phyloP scores from a whole-genome alignment of 164 flowering plant species.

The Vitis riparia region DNA sequence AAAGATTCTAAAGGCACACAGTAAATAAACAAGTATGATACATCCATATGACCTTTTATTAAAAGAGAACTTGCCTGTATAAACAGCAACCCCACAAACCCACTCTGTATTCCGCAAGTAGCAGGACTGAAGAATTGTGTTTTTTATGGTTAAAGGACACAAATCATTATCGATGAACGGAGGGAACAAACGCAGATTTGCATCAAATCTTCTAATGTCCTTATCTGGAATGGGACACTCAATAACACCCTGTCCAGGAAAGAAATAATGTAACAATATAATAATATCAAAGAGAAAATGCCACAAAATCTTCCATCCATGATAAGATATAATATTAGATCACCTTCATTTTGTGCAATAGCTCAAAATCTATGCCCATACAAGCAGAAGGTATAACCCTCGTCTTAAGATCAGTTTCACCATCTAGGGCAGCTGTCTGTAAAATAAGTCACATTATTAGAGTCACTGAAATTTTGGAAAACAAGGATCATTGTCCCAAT shows the following conservation, averaged over 20 bases:
- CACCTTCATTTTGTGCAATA: slow-evolving; percentile 92
- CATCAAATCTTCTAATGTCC: slow-evolving; percentile 96
- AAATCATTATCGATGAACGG: slow-evolving; percentile 96
- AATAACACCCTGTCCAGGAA: slow-evolving; percentile 73
- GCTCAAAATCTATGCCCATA: slow-evolving; percentile 77
- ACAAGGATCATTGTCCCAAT: not conserved
- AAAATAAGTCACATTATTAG: slow-evolving; percentile 12
- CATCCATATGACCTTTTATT: not conserved
- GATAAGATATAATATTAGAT: slow-evolving; percentile 16
- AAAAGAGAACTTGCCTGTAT: slow-evolving; percentile 70
- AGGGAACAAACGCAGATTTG: slow-evolving; percentile 87
- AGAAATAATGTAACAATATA: not conserved
- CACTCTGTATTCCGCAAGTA: slow-evolving; percentile 95
- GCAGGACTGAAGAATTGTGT: slow-evolving; percentile 96
- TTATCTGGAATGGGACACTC: slow-evolving; percentile 95
- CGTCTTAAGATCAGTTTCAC: slow-evolving; percentile 96
- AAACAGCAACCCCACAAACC: slow-evolving; percentile 99
- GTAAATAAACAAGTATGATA: no score
- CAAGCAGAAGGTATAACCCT: slow-evolving; percentile 87
- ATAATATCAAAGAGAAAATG: not conserved
- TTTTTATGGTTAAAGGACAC: slow-evolving; percentile 90
- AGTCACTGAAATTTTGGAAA: not conserved
- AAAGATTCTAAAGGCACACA: no score
- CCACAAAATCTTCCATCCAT: not conserved
- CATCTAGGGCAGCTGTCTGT: slow-evolving; percentile 96